Conservation (phyloP, 2,329 filamentous ascomycete genomes). For the Colletotrichum tropicicola region DNA sequence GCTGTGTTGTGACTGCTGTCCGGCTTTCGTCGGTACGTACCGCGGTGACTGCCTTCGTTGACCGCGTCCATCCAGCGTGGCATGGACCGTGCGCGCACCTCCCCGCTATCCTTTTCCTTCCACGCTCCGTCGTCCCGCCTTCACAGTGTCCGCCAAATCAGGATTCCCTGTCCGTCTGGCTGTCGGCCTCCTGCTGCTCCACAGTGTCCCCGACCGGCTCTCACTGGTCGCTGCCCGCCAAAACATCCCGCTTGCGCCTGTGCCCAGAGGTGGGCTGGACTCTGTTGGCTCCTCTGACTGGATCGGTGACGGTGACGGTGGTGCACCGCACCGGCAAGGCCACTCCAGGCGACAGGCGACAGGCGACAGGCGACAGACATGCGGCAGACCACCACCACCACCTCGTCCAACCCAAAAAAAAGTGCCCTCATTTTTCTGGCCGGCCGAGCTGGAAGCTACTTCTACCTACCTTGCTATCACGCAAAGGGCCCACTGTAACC, state of each 20-base stretch:
- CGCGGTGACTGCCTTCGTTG: constrained; percentile 1
- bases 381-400: too few relatives aligned
- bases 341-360: too few relatives aligned
- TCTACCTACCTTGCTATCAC: constrained; percentile 30
- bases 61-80: background rate
- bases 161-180: too few relatives aligned
- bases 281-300: too few relatives aligned
- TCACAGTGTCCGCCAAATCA: background rate
- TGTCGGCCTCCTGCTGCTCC: too few relatives aligned
- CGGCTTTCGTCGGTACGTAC: constrained; percentile 1
- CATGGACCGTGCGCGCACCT: constrained; percentile 19
- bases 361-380: too few relatives aligned
- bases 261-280: too few relatives aligned
- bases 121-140: constrained; percentile 11
- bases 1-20: background rate
- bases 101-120: constrained; percentile 23
- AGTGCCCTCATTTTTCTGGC: background rate
- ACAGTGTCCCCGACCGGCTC: too few relatives aligned
- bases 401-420: background rate
- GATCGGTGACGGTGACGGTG: too few relatives aligned
- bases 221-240: too few relatives aligned
- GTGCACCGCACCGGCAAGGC: too few relatives aligned
- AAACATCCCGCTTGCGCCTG: too few relatives aligned
- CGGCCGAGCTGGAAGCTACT: constrained; percentile 15
- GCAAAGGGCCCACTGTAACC: constrained; percentile 32